Percentiles rank a stretch among this genome's conserved stretches.
Conservation (phyloP, 2,329 filamentous ascomycete genomes). For the Arthrobotrys sphaeroides region DNA sequence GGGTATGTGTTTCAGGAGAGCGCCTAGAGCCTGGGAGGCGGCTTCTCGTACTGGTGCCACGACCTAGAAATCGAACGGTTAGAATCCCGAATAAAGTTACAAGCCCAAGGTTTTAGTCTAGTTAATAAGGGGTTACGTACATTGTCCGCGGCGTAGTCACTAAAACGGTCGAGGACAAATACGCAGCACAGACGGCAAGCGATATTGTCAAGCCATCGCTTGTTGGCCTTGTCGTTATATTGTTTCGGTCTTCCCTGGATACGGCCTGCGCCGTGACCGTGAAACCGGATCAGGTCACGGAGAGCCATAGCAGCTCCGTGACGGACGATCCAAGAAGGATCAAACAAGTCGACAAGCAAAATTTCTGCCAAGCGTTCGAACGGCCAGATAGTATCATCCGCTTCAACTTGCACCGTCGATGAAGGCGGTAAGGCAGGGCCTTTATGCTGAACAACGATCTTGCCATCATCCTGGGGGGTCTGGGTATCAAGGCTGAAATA, state of each 20-base stretch:
- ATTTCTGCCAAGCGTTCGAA: slow-evolving; percentile 94
- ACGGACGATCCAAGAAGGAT: slow-evolving; percentile 91
- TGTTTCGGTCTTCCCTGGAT: slow-evolving; percentile 72
- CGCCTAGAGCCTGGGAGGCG: slow-evolving; percentile 90
- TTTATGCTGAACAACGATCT: slow-evolving; percentile 95
- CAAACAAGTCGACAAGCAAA: slow-evolving; percentile 90
- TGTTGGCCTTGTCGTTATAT: slow-evolving; percentile 83
- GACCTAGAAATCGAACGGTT: slow-evolving; percentile 64
- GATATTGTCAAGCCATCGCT: slow-evolving; percentile 89
- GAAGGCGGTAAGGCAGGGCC: slow-evolving; percentile 70
- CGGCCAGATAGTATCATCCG: slow-evolving; percentile 86
- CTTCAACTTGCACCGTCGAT: slow-evolving; percentile 88
- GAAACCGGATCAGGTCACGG: slow-evolving; percentile 86
- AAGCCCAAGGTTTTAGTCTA: slow-evolving; percentile 2
- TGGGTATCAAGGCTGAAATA: slow-evolving; percentile 88
- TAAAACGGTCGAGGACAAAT: slow-evolving; percentile 96
- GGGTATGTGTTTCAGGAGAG: slow-evolving; percentile 84
- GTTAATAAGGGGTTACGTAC: slow-evolving; percentile 34
- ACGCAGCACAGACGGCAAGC: slow-evolving; percentile 95
- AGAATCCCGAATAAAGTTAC: background rate
- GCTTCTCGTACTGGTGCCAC: slow-evolving; percentile 96
- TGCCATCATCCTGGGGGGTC: slow-evolving; percentile 85
- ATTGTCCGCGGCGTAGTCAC: slow-evolving; percentile 96
- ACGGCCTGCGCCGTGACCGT: slow-evolving; percentile 87
- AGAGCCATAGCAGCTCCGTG: slow-evolving; percentile 96